Percentiles rank a stretch among this genome's conserved stretches.
These are phyloP conservation scores for Boletus reticulatus DNA, from an alignment of 768 basidiomycete species.

Conservation along the genomic window DNA sequence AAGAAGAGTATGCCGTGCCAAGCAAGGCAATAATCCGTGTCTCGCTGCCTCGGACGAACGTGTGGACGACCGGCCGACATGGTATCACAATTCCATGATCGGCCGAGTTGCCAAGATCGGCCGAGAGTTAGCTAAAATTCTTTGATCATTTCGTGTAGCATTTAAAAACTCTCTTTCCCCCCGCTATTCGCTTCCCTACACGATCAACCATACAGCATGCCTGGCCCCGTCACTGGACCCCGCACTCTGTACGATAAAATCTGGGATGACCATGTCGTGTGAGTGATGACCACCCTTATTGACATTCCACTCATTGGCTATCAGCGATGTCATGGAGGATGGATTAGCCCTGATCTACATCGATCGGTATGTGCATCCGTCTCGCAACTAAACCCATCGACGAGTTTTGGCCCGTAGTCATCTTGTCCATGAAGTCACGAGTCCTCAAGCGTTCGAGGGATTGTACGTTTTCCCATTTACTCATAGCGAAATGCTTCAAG, in stretches of 20 bases:
- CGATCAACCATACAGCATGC: conserved; percentile 39
- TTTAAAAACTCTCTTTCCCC: not conserved
- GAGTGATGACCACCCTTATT: conserved; percentile 27
- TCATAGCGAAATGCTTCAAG: not conserved
- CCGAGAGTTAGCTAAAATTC: conserved; percentile 7
- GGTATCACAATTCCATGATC: not conserved
- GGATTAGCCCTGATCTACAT: conserved; percentile 83
- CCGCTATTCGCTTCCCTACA: not conserved
- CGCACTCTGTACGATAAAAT: conserved; percentile 98
- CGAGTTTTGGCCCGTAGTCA: conserved; percentile 34
- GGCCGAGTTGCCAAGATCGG: conserved; percentile 1
- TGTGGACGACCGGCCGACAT: no score
- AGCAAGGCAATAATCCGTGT: no score
- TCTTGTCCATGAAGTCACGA: conserved; percentile 90
- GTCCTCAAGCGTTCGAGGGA: conserved; percentile 89
- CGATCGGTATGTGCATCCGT: conserved; percentile 51
- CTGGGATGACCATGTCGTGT: conserved; percentile 97
- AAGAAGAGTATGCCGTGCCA: no score
- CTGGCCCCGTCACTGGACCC: conserved; percentile 54
- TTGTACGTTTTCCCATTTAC: conserved; percentile 44
- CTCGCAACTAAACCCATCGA: not conserved
- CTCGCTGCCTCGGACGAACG: no score
- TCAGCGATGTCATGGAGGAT: conserved; percentile 69
- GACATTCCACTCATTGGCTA: conserved; percentile 7
- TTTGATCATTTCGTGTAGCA: not conserved